phyloP scores from a whole-genome alignment of 148 eudicot genomes.

The Mesembryanthemum crystallinum region DNA sequence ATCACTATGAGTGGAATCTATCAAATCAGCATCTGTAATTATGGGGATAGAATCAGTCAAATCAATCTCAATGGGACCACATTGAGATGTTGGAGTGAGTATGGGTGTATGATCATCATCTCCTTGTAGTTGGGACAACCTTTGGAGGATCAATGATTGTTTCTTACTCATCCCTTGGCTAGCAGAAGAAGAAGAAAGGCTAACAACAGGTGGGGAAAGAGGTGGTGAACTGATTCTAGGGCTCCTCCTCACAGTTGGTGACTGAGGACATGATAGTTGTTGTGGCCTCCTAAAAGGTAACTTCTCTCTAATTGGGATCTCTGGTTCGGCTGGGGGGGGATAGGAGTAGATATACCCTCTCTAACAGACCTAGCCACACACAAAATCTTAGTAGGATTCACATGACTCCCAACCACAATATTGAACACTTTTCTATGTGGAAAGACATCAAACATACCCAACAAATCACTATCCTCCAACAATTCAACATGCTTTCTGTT shows the following conservation, averaged over 20 bases:
- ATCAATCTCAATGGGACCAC: not conserved
- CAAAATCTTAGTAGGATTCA: not conserved
- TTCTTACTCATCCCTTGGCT: no score
- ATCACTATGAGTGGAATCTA: no score
- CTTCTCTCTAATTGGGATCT: no score
- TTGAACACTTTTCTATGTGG: not conserved
- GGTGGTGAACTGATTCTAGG: no score
- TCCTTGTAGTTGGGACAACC: no score
- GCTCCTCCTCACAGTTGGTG: no score
- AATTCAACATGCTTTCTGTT: not conserved
- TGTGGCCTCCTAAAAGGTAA: no score
- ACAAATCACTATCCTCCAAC: not conserved
- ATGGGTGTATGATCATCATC: not conserved
- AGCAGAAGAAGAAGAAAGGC: no score
- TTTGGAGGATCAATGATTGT: no score
- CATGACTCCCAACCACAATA: not conserved
- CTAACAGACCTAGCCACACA: not conserved
- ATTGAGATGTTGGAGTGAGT: slow-evolving; percentile 4
- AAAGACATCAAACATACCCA: not conserved
- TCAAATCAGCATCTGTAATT: not conserved
- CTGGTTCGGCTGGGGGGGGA: not conserved
- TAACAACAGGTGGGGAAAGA: no score
- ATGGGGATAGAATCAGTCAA: not conserved
- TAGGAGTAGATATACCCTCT: not conserved
- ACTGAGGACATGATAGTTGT: no score